Evolutionary conservation across 805 yeast genomes (phyloP).

Genomic region (Torulaspora gathmanii): DNA sequence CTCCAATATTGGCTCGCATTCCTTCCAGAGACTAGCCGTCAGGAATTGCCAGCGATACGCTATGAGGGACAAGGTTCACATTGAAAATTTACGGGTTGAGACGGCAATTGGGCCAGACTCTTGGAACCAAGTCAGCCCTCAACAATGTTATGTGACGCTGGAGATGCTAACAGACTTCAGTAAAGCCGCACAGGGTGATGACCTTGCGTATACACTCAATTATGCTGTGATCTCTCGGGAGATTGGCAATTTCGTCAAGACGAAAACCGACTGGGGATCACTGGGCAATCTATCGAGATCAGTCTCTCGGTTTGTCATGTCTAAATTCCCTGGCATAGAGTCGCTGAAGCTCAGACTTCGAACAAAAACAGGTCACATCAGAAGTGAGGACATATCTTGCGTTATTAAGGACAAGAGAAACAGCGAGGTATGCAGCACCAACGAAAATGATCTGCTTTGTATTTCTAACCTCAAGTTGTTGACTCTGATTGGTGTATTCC

Average conservation of each 20-base stretch:
- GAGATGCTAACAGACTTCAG: constrained; percentile 61
- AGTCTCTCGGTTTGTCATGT: constrained; percentile 44
- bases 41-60: not conserved
- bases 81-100: constrained; percentile 54
- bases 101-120: constrained; percentile 70
- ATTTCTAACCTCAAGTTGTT: constrained; percentile 54
- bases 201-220: constrained; percentile 75
- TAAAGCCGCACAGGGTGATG: constrained; percentile 75
- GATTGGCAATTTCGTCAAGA: constrained; percentile 49
- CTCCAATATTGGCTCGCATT: constrained; percentile 2
- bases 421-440: not conserved
- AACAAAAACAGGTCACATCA: constrained; percentile 28
- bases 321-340: constrained; percentile 27
- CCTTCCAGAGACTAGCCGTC: not conserved
- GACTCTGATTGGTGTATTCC: constrained; percentile 89
- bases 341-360: constrained; percentile 18
- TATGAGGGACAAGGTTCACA: constrained; percentile 34
- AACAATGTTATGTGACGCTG: constrained; percentile 59
- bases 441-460: constrained; percentile 23
- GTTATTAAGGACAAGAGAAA: constrained; percentile 6
- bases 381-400: constrained; percentile 31
- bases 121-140: constrained; percentile 64
- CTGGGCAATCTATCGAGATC: constrained; percentile 42
- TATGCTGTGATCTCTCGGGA: constrained; percentile 78
- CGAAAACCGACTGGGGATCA: constrained; percentile 34